Base-by-base conservation (phyloP, 352 stramenopile genomes). In the Sclerospora graminicola region DNA sequence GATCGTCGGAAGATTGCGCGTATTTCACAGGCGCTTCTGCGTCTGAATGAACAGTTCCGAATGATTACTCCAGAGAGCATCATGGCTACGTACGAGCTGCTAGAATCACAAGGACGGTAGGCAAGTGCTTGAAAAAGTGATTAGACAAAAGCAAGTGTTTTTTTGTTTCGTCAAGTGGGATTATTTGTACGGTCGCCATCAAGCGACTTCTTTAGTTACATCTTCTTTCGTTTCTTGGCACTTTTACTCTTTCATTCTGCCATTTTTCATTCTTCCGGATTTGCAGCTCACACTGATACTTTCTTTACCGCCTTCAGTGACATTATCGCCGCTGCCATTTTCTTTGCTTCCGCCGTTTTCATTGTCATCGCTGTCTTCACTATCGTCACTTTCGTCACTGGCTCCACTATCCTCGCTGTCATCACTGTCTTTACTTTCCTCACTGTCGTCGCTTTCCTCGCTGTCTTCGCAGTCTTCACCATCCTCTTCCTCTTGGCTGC, bases 1-100 rank as follows among this genome's bases (percentile, higher is more conserved):
- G 81, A 95, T 62, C 81, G 89, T 39, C 59, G 78, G 34, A 82
- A 71, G 20, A 84, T 97, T 37, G 86, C 86, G 27, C 63, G 84
- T 38, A 73, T 97, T 36, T 66, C 90, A 43, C 94, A 96, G 65
- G 69, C 84, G 9, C 72, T 98, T 40, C 60, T 90, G 54, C 76
- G 61, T 45, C 72, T 97, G 6, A 83, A 91, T 45, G 66, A 94
- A 27, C 69, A 85, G 27, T 93, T 96, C 54, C 82, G 67, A n/a
- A 56, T 85, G 38, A 94, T 97, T 36, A 95, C 82, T n/a, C 86
- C 88, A 20, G 86, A 97, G 54, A 86, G 65, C 43, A 91, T 97
- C 51, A 78, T 97, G 66, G 64, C 57, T 13, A 78, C 94, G 21
- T 96, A 92, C 46, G 67, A 82, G 15, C 38, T 63, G 15, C 54